Conservation (phyloP, 139 green algal species). For the Chlorella vulgaris region DNA sequence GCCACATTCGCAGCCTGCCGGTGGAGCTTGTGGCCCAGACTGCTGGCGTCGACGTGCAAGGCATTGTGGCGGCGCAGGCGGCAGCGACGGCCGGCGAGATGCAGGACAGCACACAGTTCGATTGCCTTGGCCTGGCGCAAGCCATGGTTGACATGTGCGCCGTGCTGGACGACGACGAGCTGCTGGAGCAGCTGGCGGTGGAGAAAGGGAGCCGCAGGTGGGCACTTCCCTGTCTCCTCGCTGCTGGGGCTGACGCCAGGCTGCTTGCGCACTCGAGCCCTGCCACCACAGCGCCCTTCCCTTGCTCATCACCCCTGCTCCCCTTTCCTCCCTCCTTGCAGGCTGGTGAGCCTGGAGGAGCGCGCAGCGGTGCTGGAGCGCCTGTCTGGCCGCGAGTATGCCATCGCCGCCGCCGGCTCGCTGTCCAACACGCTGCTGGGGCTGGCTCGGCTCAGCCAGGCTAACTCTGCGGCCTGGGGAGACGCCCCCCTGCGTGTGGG, state of each 20-base stretch:
- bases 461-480: conserved; percentile 11
- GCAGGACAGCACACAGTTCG: neutral
- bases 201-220: conserved; percentile 63
- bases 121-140: conserved; percentile 41
- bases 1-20: neutral
- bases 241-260: neutral
- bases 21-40: neutral
- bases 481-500: conserved; percentile 57
- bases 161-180: conserved; percentile 58
- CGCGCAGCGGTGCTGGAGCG: conserved; percentile 25
- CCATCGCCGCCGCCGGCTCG: conserved; percentile 84
- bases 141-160: conserved; percentile 74
- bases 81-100: too few species aligned
- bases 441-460: conserved; percentile 69
- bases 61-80: neutral
- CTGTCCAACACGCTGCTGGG: conserved; percentile 91
- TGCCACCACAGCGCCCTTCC: neutral
- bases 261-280: neutral
- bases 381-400: conserved; percentile 34
- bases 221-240: neutral
- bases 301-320: neutral
- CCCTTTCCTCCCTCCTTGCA: neutral
- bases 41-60: conserved; percentile 4
- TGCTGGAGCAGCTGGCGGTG: conserved; percentile 50
- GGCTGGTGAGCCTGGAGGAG: conserved; percentile 44